Base-by-base conservation (phyloP, 495 filamentous ascomycete species). In the Viridothelium virens region DNA sequence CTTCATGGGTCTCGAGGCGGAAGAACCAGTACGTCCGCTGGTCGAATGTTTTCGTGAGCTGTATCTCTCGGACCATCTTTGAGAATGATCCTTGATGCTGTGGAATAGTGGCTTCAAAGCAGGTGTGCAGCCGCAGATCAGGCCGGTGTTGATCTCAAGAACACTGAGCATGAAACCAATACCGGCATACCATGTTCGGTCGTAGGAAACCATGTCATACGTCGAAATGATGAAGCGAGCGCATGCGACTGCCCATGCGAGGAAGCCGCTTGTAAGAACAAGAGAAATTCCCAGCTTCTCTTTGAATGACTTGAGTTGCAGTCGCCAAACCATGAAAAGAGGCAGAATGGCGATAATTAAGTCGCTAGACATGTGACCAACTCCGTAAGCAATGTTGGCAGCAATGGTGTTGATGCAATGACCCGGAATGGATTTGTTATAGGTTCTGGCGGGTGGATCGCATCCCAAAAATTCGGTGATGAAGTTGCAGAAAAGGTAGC, bases 101-200 rank as follows among this genome's bases (percentile, higher is more conserved):
- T 59, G 53, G 65, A 74, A 66, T 18, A 77, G 65, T 37, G 75
- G 76, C 14, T 69, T 74, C 47, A 78, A 74, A 1, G 75, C 72
- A 2, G 75, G 73, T 14, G 68, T 73, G 62, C 76, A 77, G 41
- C 73, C 73, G 62, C 78, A 79, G 11, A 78, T 76, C 12, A 79
- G 63, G n/a, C 78, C 78, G 11, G 74, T 78, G 69, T 79, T 78
- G n/a, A 79, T 73, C 56, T 79, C 78, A 63, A 79, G 71, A 12
- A 78, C 73, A 31, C 75, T 77, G 61, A 75, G 75, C n/a, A 72
- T 70, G 62, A 74, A 75, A 46, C 70, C 74, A 11, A 75, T 71
- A 1, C 74, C 76, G 12, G 74, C 71, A 69, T 70, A 75, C 71
- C 72, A 74, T 7, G 73, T 66, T 1, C 71, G 74, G 68, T 77